Evolutionary conservation across 441 rosid genomes (phyloP), one percentile per base, ranked within the genome.

Genomic region (Hypseocharis bilobata): DNA sequence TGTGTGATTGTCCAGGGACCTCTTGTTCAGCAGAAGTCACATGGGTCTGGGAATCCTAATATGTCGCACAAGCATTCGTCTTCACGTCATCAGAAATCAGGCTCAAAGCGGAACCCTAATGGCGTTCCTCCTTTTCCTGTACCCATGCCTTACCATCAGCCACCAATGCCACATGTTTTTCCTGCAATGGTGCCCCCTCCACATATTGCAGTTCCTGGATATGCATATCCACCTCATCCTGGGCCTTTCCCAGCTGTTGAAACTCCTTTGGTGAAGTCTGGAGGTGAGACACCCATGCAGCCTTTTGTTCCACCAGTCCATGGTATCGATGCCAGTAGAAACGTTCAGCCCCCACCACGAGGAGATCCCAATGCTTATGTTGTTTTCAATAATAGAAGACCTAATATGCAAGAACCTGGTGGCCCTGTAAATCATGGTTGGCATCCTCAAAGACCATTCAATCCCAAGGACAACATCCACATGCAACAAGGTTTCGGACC

Each of bases 401-500:
- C 86, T 30, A 77, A 49, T 69, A 69, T 71, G 58, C 86, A 77
- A 72, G 91, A 78, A 42, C 70, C 86, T 30, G 72, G 77, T 69
- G 74, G 69, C 55, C 85, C 72, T 69, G 57, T 79, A 62, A 83
- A 76, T 72, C 81, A 68, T 63, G 76, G 74, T 45, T 90, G 92
- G 98, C 83, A 75, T 76, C n/a, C n/a, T n/a, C 98, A 77, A 67
- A 85, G 79, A 62, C 62, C 84, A 14, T 83, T 81, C 72, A 78
- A 72, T 70, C 84, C 87, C 51, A 81, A 89, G 75, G 91, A 83
- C 51, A 76, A 65, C 47, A 56, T 82, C 62, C 73, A 78, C 17
- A 71, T 86, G 81, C 96, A 84, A 29, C 92, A 72, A 40, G 82
- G 84, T 36, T 69, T 82, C 45, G 97, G 91, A 73, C 86, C 93